Evolutionary conservation across 1,284 basidiomycete species (phyloP).

Genomic region (Chondrostereum purpureum): DNA sequence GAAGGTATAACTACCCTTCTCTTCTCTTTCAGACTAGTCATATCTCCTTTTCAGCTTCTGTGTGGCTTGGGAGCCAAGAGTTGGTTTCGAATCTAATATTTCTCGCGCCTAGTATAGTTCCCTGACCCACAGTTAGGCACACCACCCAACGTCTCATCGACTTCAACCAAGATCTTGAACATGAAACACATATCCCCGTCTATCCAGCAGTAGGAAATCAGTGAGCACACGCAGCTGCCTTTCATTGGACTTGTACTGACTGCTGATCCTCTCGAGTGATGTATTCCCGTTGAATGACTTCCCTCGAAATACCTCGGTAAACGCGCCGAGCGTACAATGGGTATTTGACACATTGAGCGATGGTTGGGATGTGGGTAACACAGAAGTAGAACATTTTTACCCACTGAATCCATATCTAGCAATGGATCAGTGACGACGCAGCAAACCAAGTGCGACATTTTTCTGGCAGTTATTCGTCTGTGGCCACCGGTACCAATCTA

Average conservation of each 20-base stretch:
- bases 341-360: constrained; percentile 40
- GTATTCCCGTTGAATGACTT: constrained; percentile 41
- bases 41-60: constrained; percentile 26
- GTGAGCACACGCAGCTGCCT: constrained; percentile 6
- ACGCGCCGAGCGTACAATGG: constrained; percentile 37
- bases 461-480: constrained; percentile 45
- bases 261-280: constrained; percentile 27
- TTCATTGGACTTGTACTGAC: constrained; percentile 1
- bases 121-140: constrained; percentile 27
- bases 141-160: constrained; percentile 32
- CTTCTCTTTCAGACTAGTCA: not conserved
- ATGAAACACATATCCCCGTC: constrained; percentile 30
- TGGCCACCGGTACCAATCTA: constrained; percentile 36
- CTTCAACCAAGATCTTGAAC: constrained; percentile 38
- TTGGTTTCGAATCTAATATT: constrained; percentile 5
- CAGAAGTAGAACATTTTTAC: too few species aligned
- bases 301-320: constrained; percentile 35
- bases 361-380: constrained; percentile 36
- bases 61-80: constrained; percentile 41
- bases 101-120: not conserved
- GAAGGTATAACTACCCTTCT: constrained; percentile 35
- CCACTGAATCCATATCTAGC: constrained; percentile 20
- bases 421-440: constrained; percentile 33
- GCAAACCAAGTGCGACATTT: constrained; percentile 33
- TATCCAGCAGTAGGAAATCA: constrained; percentile 39